phyloP scores from a whole-genome alignment of 2,329 filamentous ascomycete species.

The Diaporthe amygdali region DNA sequence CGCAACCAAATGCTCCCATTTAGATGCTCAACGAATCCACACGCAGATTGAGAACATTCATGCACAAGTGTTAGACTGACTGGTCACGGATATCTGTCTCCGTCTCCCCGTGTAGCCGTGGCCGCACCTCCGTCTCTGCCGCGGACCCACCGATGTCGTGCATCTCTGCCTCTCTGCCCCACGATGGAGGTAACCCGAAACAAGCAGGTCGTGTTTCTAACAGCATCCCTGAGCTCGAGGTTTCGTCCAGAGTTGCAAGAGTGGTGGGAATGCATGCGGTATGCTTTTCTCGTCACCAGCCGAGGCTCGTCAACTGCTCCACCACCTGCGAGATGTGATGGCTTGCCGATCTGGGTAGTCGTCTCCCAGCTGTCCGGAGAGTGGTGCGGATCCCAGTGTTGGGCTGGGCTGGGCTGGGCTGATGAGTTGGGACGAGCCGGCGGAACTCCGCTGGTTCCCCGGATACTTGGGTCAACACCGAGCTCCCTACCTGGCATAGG shows the following conservation, averaged over 20 bases:
- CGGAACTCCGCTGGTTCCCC: constrained; percentile 1
- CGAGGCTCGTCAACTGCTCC: not conserved
- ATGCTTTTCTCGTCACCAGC: not conserved
- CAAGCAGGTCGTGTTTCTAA: not conserved
- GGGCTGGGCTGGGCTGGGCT: not conserved
- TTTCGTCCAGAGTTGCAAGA: not conserved
- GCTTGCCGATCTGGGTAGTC: not conserved
- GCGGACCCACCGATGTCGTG: constrained; percentile 11
- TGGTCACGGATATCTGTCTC: not conserved
- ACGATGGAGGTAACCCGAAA: constrained; percentile 14
- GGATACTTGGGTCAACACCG: not conserved
- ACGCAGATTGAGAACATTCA: not conserved
- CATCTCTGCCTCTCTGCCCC: not conserved
- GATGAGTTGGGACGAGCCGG: not conserved
- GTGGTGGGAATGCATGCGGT: not conserved
- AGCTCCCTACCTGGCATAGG: not conserved
- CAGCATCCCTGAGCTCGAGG: not conserved
- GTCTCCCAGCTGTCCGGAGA: not conserved
- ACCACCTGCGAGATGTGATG: not conserved
- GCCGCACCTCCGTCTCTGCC: not conserved
- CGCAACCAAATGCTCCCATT: not conserved
- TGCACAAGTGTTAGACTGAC: not conserved
- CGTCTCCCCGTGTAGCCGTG: not conserved
- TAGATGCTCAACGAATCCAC: not conserved
- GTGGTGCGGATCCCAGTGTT: not conserved